Base-by-base conservation (phyloP, 352 stramenopile genomes). In the Thalassiosira exigua region DNA sequence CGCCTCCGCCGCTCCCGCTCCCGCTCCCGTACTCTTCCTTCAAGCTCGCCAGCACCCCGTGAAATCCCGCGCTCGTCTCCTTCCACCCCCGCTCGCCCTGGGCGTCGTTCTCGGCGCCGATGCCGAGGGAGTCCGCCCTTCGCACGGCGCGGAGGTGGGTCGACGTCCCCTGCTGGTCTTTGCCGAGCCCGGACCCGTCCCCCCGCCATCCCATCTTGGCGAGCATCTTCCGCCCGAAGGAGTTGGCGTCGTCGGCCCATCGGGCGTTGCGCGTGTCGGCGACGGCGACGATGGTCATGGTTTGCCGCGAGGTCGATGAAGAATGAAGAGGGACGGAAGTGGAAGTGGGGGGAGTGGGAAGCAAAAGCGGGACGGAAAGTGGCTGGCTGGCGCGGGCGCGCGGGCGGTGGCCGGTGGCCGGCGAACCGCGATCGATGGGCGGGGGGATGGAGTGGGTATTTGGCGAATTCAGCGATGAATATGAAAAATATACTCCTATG, bases 221-320 rank as follows among this genome's bases (percentile, higher is more conserved):
- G 30, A 98, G 91, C 92, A 98, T 96, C 78, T 97, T 96, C 74
- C 95, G 96, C 17, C 96, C 96, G 60, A 98, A 97, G 84, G 97
- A 98, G 87, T 84, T 95, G 69, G 90, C 95, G 78, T 97, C 79
- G 12, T 82, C 73, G 39, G 72, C 95, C 86, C 86, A 92, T 74
- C 82, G 39, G 1, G 79, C 69, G 59, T 93, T 93, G 9, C 86
- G 81, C 14, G 64, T 86, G 54, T 93, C 88, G 58, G 75, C 44
- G 3, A 56, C 52, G 5, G 84, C 66, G 17, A 92, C 84, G 61
- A 92, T 92, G 0, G 86, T 88, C 86, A 92, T 92, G 52, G 29
- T 84, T 48, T 11, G 39, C 11, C n/a, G 39, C 39, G 11, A n/a
- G 11, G 11, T 11, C 39, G 39, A 11, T 48, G 39, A 11, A 48